These are phyloP conservation scores for Plasmodium yoelii DNA, from an alignment of 169 alveolate genomes.

Conservation along the genomic window DNA sequence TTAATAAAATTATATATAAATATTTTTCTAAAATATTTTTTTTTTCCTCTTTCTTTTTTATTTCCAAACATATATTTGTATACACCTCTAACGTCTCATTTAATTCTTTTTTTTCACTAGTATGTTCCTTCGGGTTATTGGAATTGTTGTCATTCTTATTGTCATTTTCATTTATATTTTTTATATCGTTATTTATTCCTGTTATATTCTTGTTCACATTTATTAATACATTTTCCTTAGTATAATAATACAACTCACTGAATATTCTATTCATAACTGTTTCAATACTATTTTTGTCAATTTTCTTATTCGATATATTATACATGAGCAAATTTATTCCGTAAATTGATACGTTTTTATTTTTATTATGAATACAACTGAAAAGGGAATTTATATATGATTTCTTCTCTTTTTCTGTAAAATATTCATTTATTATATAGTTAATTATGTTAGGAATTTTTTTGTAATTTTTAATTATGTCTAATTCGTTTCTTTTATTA, in stretches of 20 bases:
- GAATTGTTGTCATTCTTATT: not conserved
- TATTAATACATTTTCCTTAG: constrained; percentile 44
- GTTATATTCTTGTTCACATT: not conserved
- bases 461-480: too few relatives aligned
- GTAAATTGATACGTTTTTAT: constrained; percentile 29
- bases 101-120: not conserved
- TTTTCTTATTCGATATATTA: constrained; percentile 10
- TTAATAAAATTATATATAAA: constrained; percentile 29
- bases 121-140: not conserved
- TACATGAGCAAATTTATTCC: constrained; percentile 60
- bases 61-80: constrained; percentile 1
- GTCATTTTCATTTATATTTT: not conserved
- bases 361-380: constrained; percentile 57
- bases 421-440: constrained; percentile 20
- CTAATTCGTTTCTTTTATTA: too few relatives aligned
- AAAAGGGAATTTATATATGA: constrained; percentile 38
- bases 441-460: not conserved
- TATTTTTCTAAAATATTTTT: constrained; percentile 46
- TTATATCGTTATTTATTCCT: not conserved
- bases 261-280: constrained; percentile 43
- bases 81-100: constrained; percentile 26
- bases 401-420: constrained; percentile 32
- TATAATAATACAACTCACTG: constrained; percentile 49
- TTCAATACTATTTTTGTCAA: constrained; percentile 17
- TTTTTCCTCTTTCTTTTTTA: constrained; percentile 6